Evolutionary conservation across 2,329 filamentous ascomycete genomes (phyloP).

Genomic region (Colletotrichum spaethianum): DNA sequence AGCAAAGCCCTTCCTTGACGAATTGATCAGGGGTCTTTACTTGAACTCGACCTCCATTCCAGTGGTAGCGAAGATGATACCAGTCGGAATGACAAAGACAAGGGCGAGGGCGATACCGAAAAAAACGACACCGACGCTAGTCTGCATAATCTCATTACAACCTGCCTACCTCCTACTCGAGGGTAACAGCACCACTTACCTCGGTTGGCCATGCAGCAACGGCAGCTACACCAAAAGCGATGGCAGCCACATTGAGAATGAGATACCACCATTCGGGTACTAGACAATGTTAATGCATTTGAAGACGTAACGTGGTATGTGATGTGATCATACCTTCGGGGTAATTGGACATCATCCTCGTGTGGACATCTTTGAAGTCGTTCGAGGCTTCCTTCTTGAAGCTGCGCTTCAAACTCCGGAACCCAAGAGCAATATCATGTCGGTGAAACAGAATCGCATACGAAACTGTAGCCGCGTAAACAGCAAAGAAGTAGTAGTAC

Average conservation of each 20-base stretch:
- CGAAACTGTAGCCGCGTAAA: conserved; percentile 57
- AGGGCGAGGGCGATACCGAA: conserved; percentile 58
- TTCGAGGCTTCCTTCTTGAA: conserved; percentile 47
- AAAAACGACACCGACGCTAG: conserved; percentile 58
- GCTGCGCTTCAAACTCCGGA: conserved; percentile 51
- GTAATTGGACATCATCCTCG: conserved; percentile 62
- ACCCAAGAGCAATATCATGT: conserved; percentile 54
- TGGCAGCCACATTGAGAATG: conserved; percentile 48
- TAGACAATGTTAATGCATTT: background rate
- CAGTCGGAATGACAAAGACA: conserved; percentile 60
- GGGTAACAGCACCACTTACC: background rate
- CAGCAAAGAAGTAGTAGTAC: conserved; percentile 58
- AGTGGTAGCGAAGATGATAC: conserved; percentile 61
- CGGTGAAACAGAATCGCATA: conserved; percentile 58
- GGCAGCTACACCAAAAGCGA: conserved; percentile 52
- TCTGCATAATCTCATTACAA: conserved; percentile 45
- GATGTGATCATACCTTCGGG: conserved; percentile 49
- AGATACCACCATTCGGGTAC: conserved; percentile 65
- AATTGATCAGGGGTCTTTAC: background rate
- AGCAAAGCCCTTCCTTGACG: no score
- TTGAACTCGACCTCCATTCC: conserved; percentile 51
- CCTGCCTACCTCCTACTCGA: no score
- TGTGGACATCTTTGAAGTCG: conserved; percentile 56
- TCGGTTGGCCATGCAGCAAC: conserved; percentile 57
- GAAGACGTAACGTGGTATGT: no score